Base-by-base conservation (phyloP, 2,329 filamentous ascomycete genomes). In the Fusarium sp. region DNA sequence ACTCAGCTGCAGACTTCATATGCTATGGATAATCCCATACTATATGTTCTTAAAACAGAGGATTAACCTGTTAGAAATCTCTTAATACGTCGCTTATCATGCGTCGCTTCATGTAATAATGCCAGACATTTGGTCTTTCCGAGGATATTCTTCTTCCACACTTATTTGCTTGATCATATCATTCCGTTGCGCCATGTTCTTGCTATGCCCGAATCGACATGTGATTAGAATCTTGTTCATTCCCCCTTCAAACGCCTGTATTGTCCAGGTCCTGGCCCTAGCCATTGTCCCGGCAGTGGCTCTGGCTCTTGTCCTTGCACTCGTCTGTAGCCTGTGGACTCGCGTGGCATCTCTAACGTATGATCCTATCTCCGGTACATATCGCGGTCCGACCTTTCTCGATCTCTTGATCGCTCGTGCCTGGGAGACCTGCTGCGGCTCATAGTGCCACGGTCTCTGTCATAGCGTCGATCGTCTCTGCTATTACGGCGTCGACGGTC, bases 371-470 rank as follows among this genome's bases (percentile, higher is more conserved):
- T 81, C 62, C 84, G 83, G 75, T 87, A 86, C 43, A 79, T 71
- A 52, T 86, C 84, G 53, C 83, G 80, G 41, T 87, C 85, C 31
- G 82, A 78, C 43, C 83, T 76, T 20, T 84, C 83, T 62, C 80
- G 76, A 33, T 81, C 82, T 48, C 82, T 77, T 38, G 79, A 80
- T 44, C 80, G 73, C 7, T 81, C 80, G 24, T 77, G 74, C 16
- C 74, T 77, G 6, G 79, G 80, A 7, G 80, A 81, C 61, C 81
- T 75, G 63, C 80, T 82, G 10, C 81, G 80, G 57, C 81, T 83
- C 58, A 80, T 75, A 8, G 79, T 81, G 44, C 77, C 76, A 43
- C 79, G 77, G 29, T 84, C 82, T 64, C 83, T 76, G 28, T 83
- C 80, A 43, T 81, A 80, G 26, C 80, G 77, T 31, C 80, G 77